Conservation (phyloP, 2,329 filamentous ascomycete species). For the Cordyceps pruinosa region DNA sequence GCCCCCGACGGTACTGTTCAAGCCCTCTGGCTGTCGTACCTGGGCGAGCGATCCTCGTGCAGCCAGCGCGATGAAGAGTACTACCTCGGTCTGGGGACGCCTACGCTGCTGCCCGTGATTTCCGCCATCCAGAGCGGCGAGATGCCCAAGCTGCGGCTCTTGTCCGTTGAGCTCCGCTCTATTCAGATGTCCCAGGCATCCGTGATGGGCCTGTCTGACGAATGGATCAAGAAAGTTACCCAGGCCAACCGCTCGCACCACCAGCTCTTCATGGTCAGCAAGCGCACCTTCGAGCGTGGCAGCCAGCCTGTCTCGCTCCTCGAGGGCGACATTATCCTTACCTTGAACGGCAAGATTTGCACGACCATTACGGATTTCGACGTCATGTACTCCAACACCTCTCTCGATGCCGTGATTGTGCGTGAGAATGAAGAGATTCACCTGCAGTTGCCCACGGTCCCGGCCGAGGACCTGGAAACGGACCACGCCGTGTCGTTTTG, state of each 20-base stretch:
- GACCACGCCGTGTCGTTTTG: constrained; percentile 90
- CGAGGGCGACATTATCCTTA: constrained; percentile 89
- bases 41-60: constrained; percentile 76
- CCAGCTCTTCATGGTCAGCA: constrained; percentile 97
- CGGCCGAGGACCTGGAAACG: constrained; percentile 86
- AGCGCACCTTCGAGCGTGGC: constrained; percentile 63
- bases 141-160: constrained; percentile 75
- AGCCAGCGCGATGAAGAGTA: constrained; percentile 91
- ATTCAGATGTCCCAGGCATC: constrained; percentile 96
- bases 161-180: constrained; percentile 89
- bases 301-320: constrained; percentile 52
- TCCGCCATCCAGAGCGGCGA: constrained; percentile 74
- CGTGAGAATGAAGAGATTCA: constrained; percentile 74
- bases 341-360: constrained; percentile 84
- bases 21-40: constrained; percentile 92
- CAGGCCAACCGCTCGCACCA: constrained; percentile 85
- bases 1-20: constrained; percentile 87
- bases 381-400: constrained; percentile 87
- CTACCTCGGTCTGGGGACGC: constrained; percentile 84
- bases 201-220: constrained; percentile 93
- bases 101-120: constrained; percentile 82
- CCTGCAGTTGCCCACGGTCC: constrained; percentile 74
- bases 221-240: constrained; percentile 90
- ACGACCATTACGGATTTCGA: constrained; percentile 90
- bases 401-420: constrained; percentile 78